Base-by-base conservation (phyloP, 768 basidiomycete species). In the Calocera viscosa region DNA sequence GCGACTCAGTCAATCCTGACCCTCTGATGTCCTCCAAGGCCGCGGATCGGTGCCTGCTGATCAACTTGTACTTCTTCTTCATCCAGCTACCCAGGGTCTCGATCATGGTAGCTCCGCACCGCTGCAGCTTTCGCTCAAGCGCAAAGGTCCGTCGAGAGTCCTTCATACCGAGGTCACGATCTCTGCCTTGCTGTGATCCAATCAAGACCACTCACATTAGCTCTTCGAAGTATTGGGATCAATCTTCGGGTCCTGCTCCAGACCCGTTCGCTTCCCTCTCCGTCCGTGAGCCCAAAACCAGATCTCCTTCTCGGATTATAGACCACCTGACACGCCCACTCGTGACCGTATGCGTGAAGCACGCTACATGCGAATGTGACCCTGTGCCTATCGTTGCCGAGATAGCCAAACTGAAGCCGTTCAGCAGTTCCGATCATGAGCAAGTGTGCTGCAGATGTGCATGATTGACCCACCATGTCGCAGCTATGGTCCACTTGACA, bases 401-500 rank as follows among this genome's bases (percentile, higher is more conserved):
- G 3, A 16, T 40, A 38, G 24, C 40, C 40, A 34, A 26, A 35
- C 63, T 67, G 64, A 22, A 19, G 16, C 11, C 10, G 2, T 39
- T 30, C 7, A 1, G 26, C 33, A 35, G 2, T 41, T n/a, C 30
- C 16, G 5, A n/a, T n/a, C n/a, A n/a, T n/a, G n/a, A n/a, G n/a
- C n/a, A n/a, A n/a, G n/a, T n/a, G n/a, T n/a, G n/a, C n/a, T n/a
- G n/a, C 16, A 38, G 11, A 14, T 5, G 2, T 2, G 17, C 14
- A 28, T 49, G 22, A 17, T 2, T 14, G n/a, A 16, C 49, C n/a
- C 2, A 63, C 66, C 60, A 33, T 63, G 14, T 67, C 26, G 49
- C 40, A 34, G 73, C 70, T 7, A 64, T 75, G 1, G 71, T 73
- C 2, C 76, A 80, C 47, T 78, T 75, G 74, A 75, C 77, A 53